A percentile compares a stretch with the other conserved stretches of the same genome.
phyloP scores from a whole-genome alignment of 202 grass and related monocot genomes.

The Carex sylvatica region DNA sequence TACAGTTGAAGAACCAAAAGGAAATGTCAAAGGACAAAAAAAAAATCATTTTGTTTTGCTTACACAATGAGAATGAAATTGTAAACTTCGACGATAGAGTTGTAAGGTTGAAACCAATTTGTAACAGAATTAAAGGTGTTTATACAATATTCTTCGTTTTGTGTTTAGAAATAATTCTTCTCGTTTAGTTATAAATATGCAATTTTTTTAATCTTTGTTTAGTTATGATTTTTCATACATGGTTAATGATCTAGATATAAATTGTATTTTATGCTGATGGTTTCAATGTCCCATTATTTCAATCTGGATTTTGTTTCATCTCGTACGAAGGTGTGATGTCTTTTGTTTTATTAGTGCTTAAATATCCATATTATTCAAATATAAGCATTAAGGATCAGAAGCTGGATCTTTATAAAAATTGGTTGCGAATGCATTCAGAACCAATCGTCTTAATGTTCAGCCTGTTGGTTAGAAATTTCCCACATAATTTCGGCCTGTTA shows the following conservation, averaged over 20 bases:
- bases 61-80: conserved; percentile 42
- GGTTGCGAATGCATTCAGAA: neutral
- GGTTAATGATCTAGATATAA: neutral
- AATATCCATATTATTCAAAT: neutral
- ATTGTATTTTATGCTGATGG: too few relatives aligned
- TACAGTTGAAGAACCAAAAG: conserved; percentile 54
- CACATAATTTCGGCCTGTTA: neutral
- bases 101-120: neutral
- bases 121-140: conserved; percentile 5
- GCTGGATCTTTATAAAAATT: too few relatives aligned
- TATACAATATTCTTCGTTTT: neutral
- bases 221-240: neutral
- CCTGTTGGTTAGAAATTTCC: neutral
- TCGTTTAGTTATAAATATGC: neutral
- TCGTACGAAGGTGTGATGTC: neutral
- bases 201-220: neutral
- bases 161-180: neutral
- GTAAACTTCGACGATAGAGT: conserved; percentile 39
- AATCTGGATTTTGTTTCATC: neutral
- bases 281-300: neutral
- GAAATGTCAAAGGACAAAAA: conserved; percentile 39
- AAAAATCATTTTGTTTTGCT: conserved; percentile 45
- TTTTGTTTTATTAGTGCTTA: neutral
- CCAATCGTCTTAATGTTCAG: neutral
- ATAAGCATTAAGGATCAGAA: neutral